phyloP scores from a whole-genome alignment of 306 rosid species.

The Abrus precatorius region DNA sequence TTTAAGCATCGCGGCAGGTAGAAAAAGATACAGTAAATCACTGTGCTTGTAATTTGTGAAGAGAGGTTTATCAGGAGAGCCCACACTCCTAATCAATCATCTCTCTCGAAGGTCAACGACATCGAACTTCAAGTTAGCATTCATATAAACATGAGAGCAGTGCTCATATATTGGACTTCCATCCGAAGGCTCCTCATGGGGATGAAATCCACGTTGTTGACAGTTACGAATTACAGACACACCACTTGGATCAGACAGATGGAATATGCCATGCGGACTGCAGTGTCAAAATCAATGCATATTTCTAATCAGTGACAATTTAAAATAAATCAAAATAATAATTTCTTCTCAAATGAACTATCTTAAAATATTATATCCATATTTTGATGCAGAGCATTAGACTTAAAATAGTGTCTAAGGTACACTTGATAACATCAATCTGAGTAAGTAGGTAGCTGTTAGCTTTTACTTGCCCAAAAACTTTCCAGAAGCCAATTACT shows the following conservation, averaged over 20 bases:
- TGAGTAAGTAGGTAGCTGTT: neutral
- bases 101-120: conserved; percentile 84
- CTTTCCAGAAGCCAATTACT: neutral
- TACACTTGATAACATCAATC: neutral
- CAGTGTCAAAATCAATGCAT: conserved; percentile 51
- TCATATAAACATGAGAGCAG: conserved; percentile 95
- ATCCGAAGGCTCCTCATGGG: conserved; percentile 92
- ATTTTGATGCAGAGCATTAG: neutral
- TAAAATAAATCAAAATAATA: conserved; percentile 25
- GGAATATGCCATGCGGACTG: conserved; percentile 99
- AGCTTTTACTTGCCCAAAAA: neutral
- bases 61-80: conserved; percentile 22
- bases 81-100: conserved; percentile 35
- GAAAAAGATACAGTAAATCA: conserved; percentile 32
- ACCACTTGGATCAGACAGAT: conserved; percentile 93
- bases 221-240: conserved; percentile 91
- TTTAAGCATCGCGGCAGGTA: conserved; percentile 34
- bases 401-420: neutral
- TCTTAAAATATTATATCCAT: neutral
- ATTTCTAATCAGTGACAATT: conserved; percentile 41
- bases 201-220: conserved; percentile 97
- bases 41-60: conserved; percentile 41
- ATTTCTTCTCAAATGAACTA: neutral
- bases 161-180: conserved; percentile 94
- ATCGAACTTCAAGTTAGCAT: conserved; percentile 69